Percentiles rank a stretch among this genome's conserved stretches.
phyloP scores from a whole-genome alignment of 768 basidiomycete genomes.

The Artomyces pyxidatus region DNA sequence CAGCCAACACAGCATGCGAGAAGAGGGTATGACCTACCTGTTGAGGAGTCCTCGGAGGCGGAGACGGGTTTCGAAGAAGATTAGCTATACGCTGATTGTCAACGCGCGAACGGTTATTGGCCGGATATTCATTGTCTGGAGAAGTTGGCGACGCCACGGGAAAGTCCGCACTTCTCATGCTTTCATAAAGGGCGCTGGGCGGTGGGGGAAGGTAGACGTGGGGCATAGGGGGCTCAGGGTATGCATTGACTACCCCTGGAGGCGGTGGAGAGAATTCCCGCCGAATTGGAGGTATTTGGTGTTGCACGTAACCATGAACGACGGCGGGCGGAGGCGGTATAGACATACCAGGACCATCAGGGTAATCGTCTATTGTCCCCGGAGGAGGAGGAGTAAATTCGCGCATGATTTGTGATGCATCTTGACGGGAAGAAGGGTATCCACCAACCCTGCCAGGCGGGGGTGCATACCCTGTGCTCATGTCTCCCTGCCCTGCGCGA shows the following conservation, averaged over 20 bases:
- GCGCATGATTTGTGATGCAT: background rate
- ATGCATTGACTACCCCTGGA: background rate
- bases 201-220: too few relatives aligned
- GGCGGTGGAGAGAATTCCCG: background rate
- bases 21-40: too few relatives aligned
- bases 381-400: background rate
- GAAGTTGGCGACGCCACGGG: too few relatives aligned
- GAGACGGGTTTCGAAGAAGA: too few relatives aligned
- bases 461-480: too few relatives aligned
- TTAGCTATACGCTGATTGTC: background rate
- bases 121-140: too few relatives aligned
- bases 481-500: background rate
- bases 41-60: too few relatives aligned
- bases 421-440: background rate
- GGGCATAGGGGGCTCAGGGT: too few relatives aligned
- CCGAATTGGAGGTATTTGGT: background rate
- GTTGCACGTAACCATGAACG: too few relatives aligned
- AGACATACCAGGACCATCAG: background rate
- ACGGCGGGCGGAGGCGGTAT: background rate
- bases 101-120: background rate
- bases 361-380: background rate
- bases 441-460: background rate
- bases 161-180: too few relatives aligned
- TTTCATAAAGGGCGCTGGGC: too few relatives aligned
- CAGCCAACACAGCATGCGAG: too few relatives aligned